Percentiles rank a stretch among this genome's conserved stretches.
phyloP scores from a whole-genome alignment of 208 protist genomes.

The Tetramitus jugosus region DNA sequence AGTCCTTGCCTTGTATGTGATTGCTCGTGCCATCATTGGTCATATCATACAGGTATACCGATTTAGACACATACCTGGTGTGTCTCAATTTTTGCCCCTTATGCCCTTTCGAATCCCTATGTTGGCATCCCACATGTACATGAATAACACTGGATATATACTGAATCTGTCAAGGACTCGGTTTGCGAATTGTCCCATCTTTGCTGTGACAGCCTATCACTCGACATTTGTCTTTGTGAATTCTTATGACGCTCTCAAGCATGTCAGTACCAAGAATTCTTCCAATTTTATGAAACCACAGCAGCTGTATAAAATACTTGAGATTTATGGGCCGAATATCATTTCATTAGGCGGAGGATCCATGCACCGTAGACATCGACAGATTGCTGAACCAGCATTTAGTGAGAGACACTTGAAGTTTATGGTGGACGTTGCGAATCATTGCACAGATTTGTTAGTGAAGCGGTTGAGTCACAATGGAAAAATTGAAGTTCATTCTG shows the following conservation, averaged over 20 bases:
- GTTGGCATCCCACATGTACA: not conserved
- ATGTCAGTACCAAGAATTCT: not conserved
- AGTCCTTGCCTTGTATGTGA: too few relatives aligned
- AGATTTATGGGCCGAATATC: not conserved
- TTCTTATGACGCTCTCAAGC: not conserved
- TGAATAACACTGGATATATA: too few relatives aligned
- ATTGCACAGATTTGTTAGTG: not conserved
- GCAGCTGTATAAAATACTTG: too few relatives aligned
- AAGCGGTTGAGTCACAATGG: not conserved
- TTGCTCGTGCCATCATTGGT: too few relatives aligned
- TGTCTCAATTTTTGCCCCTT: not conserved
- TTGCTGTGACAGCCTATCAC: too few relatives aligned
- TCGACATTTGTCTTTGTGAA: not conserved
- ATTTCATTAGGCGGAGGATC: not conserved
- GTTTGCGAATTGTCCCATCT: too few relatives aligned
- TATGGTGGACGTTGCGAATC: not conserved
- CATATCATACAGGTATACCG: too few relatives aligned
- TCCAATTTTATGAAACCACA: not conserved
- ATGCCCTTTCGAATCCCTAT: not conserved
- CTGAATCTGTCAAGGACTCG: too few relatives aligned
- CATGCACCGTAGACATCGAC: not conserved
- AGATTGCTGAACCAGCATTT: not conserved
- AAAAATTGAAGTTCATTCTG: not conserved
- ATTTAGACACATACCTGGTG: not conserved
- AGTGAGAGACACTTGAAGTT: not conserved